Evolutionary conservation across 1,284 basidiomycete species (phyloP).

Genomic region (Rhodotorula sp.): DNA sequence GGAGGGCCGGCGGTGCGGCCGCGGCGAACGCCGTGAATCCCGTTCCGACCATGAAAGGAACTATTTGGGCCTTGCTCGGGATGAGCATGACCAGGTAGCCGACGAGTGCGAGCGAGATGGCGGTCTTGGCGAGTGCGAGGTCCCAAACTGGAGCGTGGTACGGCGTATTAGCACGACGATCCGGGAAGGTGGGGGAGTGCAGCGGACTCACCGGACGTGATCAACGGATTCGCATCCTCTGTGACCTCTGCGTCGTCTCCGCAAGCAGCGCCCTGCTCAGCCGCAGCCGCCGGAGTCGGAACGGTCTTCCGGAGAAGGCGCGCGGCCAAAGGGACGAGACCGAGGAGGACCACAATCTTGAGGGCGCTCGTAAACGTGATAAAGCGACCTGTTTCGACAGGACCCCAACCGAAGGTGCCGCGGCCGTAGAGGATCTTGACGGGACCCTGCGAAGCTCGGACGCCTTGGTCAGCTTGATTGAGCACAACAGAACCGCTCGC

Average conservation of each 20-base stretch:
- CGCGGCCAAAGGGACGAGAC: conserved; percentile 29
- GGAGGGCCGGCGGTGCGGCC: conserved; percentile 63
- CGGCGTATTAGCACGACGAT: not conserved
- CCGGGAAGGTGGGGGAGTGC: not conserved
- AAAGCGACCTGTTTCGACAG: conserved; percentile 26
- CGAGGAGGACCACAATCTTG: conserved; percentile 32
- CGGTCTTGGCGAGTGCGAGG: conserved; percentile 17
- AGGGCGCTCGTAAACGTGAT: conserved; percentile 21
- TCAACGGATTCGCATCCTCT: not conserved
- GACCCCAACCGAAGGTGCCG: conserved; percentile 28
- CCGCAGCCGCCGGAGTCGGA: no score
- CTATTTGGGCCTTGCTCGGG: conserved; percentile 1
- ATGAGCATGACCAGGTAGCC: conserved; percentile 33
- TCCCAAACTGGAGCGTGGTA: conserved; percentile 26
- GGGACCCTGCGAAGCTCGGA: conserved; percentile 1
- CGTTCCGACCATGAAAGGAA: conserved; percentile 40
- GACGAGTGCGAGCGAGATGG: conserved; percentile 1
- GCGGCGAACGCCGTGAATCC: conserved; percentile 57
- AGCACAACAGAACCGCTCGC: not conserved
- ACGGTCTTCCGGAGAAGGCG: conserved; percentile 7
- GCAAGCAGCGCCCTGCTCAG: not conserved
- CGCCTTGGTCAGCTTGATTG: not conserved
- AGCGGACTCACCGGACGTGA: not conserved
- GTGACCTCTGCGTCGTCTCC: not conserved
- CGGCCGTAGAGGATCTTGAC: conserved; percentile 34